Evolutionary conservation across 2,329 filamentous ascomycete genomes (phyloP).

Genomic region (Fusarium xyrophilum): DNA sequence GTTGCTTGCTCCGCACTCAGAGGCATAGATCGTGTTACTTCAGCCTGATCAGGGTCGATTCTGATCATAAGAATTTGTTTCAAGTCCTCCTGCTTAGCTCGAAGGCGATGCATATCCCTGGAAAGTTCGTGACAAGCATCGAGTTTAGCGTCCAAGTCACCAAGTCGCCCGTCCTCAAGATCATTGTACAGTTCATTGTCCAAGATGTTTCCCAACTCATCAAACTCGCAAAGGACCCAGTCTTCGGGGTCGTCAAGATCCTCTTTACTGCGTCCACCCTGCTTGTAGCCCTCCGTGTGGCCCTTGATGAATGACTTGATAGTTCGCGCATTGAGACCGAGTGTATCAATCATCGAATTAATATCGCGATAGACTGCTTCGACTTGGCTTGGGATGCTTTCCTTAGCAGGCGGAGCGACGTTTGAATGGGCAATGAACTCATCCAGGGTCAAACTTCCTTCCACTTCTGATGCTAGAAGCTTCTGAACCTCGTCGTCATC

Average conservation of each 20-base stretch:
- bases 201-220: slow-evolving; percentile 70
- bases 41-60: slow-evolving; percentile 70
- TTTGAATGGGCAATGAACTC: slow-evolving; percentile 71
- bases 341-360: slow-evolving; percentile 91
- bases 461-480: slow-evolving; percentile 65
- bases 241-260: slow-evolving; percentile 73
- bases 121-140: slow-evolving; percentile 71
- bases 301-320: slow-evolving; percentile 71
- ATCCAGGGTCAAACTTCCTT: slow-evolving; percentile 68
- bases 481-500: slow-evolving; percentile 73
- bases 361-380: slow-evolving; percentile 78
- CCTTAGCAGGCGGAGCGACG: slow-evolving; percentile 58
- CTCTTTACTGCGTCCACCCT: slow-evolving; percentile 64
- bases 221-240: slow-evolving; percentile 79
- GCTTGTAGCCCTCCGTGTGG: slow-evolving; percentile 63
- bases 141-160: slow-evolving; percentile 72
- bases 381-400: slow-evolving; percentile 67
- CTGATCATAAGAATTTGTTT: slow-evolving; percentile 75
- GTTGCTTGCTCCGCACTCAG: slow-evolving; percentile 84
- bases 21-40: slow-evolving; percentile 72
- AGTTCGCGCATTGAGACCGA: slow-evolving; percentile 81
- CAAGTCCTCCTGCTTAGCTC: slow-evolving; percentile 78
- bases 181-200: slow-evolving; percentile 68
- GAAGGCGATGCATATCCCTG: slow-evolving; percentile 74
- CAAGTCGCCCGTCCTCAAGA: slow-evolving; percentile 72